Base-by-base conservation (phyloP, 257 asterid species). In the Fraxinus americana region DNA sequence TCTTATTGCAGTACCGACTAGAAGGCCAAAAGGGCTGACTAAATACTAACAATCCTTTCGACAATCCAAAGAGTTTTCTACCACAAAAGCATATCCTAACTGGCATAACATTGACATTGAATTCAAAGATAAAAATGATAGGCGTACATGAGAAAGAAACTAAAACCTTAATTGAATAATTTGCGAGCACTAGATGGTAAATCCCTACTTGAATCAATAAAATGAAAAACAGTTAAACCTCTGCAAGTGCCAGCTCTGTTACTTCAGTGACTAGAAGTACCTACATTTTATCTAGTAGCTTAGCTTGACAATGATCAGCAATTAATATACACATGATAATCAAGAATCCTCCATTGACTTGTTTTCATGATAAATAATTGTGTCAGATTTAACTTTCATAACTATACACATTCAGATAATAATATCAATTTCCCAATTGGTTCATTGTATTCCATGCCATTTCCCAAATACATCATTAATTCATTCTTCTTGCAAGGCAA, bases 381-480 rank as follows among this genome's bases (percentile, higher is more conserved):
- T 54, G 17, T 27, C 70, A 74, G 29, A 52, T 66, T n/a, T 54
- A 63, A 29, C 13, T 67, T 41, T 66, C 69, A 67, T n/a, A 8
- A 4, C 25, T 12, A 50, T 35, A 70, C 72, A 75, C 36, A 67
- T 79, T 67, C 75, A 48, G 61, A 43, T 39, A 39, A 41, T 54
- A 1, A 69, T 70, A 52, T n/a, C 2, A 38, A 71, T n/a, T 54
- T 43, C 0, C 65, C 25, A 43, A 43, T 41, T 19, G 25, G 19
- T 71, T 30, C 27, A 35, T 39, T 21, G 23, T 16, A 21, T 29
- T 21, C 54, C 45, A 32, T 48, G 79, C 67, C 32, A 73, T 38
- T 73, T 78, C 68, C 45, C 30, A 74, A 29, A 67, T 52, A 52
- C 67, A 63, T 52, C 29, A 34, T 61, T 69, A 10, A 45, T 12